Conservation (phyloP, 345 rosid genomes). For the Eucalyptus erythrocorys region DNA sequence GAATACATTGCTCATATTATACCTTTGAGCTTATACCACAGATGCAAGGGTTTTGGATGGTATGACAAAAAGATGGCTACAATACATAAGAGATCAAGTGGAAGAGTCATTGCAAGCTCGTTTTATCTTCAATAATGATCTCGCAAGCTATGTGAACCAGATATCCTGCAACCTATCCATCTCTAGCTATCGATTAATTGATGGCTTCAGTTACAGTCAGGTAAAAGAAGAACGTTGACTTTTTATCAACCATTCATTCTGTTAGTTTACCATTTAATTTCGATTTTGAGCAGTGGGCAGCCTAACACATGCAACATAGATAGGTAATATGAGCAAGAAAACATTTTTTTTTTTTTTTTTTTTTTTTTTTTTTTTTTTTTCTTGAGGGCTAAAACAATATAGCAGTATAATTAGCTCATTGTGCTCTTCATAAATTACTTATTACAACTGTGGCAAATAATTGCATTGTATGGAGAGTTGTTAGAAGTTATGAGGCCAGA, state of each 20-base stretch:
- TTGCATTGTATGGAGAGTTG: background rate
- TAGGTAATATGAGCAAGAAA: background rate
- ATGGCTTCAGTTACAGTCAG: constrained; percentile 50
- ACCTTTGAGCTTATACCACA: constrained; percentile 11
- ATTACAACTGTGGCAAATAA: background rate
- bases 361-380: background rate
- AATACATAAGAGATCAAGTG: constrained; percentile 56
- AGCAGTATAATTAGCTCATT: background rate
- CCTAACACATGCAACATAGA: background rate
- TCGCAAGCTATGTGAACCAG: constrained; percentile 50
- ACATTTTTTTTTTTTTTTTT: background rate
- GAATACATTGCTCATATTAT: background rate
- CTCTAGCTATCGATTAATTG: constrained; percentile 33
- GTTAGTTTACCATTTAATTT: background rate
- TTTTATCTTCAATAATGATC: constrained; percentile 41
- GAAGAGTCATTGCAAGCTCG: constrained; percentile 58
- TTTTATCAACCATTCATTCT: background rate
- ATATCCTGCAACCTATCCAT: constrained; percentile 52
- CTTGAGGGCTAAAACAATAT: background rate
- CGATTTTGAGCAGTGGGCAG: background rate
- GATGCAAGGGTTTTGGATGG: constrained; percentile 51
- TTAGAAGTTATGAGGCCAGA: background rate
- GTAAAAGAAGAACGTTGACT: constrained; percentile 12
- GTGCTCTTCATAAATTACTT: background rate
- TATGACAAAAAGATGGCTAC: constrained; percentile 69